phyloP scores from a whole-genome alignment of 2,329 filamentous ascomycete species.

The Plenodomus tracheiphilus region DNA sequence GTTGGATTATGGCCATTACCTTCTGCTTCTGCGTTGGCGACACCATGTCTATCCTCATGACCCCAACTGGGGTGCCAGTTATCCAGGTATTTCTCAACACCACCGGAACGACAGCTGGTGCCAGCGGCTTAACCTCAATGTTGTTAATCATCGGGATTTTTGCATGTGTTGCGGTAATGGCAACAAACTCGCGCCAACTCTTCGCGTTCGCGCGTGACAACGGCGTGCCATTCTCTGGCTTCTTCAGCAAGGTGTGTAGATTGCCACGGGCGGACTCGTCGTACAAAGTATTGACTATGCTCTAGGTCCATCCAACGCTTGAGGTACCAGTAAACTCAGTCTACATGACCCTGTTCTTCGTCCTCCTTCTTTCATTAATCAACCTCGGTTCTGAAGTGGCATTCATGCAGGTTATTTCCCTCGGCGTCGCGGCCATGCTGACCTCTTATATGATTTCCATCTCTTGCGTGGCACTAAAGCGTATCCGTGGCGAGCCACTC shows the following conservation, averaged over 20 bases:
- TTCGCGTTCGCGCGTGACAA: slow-evolving; percentile 35
- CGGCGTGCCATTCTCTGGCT: slow-evolving; percentile 21
- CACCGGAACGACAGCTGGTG: slow-evolving; percentile 19
- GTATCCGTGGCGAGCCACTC: slow-evolving; percentile 47
- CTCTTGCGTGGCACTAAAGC: slow-evolving; percentile 48
- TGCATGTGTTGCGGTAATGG: no score
- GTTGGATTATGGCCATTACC: slow-evolving; percentile 32
- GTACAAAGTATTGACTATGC: no score
- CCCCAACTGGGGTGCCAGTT: slow-evolving; percentile 18
- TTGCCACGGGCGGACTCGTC: no score
- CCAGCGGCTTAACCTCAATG: slow-evolving; percentile 26
- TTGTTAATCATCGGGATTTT: no score
- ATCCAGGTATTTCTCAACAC: slow-evolving; percentile 27
- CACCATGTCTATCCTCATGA: slow-evolving; percentile 2
- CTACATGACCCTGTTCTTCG: no score
- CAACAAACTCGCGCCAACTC: slow-evolving; percentile 27
- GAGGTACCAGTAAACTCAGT: no score
- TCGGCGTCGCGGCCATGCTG: slow-evolving; percentile 6
- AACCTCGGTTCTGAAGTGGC: slow-evolving; percentile 29
- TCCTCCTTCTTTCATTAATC: slow-evolving; percentile 24
- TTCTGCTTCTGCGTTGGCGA: slow-evolving; percentile 9
- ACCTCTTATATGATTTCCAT: slow-evolving; percentile 45
- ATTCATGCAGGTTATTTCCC: slow-evolving; percentile 20
- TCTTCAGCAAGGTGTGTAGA: no score
- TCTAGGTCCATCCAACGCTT: slow-evolving; percentile 17